Evolutionary conservation across 331 rosid species (phyloP).

Genomic region (Pyrus hybrid): DNA sequence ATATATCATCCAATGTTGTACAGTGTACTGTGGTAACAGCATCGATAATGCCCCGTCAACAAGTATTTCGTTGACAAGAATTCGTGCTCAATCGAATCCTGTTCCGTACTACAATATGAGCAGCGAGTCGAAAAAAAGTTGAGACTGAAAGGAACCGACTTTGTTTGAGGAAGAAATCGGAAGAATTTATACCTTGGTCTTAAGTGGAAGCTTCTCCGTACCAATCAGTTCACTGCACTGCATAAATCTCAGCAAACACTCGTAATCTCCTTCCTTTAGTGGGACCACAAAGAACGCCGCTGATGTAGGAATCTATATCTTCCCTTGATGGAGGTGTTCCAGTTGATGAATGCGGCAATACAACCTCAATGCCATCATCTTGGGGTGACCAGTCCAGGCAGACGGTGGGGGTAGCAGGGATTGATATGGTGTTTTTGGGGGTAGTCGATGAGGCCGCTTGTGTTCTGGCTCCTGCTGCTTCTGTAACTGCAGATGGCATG

Average conservation of each 20-base stretch:
- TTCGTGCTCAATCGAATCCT: neutral
- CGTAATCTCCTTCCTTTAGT: slow-evolving; percentile 31
- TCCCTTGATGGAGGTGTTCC: slow-evolving; percentile 31
- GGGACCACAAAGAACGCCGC: slow-evolving; percentile 13
- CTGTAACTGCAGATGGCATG: neutral
- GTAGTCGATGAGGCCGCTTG: slow-evolving; percentile 15
- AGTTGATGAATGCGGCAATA: slow-evolving; percentile 26
- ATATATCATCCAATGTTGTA: neutral
- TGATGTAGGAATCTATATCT: slow-evolving; percentile 28
- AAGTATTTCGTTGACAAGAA: neutral
- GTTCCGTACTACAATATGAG: neutral
- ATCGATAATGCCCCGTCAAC: neutral
- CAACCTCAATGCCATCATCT: slow-evolving; percentile 53
- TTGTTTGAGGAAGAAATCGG: neutral
- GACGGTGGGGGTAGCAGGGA: neutral
- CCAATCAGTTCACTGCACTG: slow-evolving; percentile 6
- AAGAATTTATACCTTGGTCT: slow-evolving; percentile 4
- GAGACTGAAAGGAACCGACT: neutral
- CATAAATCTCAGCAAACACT: slow-evolving; percentile 29
- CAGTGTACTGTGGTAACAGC: neutral
- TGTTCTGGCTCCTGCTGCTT: slow-evolving; percentile 5
- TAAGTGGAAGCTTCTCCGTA: neutral
- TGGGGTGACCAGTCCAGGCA: slow-evolving; percentile 54
- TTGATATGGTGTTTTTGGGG: slow-evolving; percentile 6
- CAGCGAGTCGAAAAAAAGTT: neutral